Conservation (phyloP, 1,284 basidiomycete genomes). For the Ceratobasidium papillatum region DNA sequence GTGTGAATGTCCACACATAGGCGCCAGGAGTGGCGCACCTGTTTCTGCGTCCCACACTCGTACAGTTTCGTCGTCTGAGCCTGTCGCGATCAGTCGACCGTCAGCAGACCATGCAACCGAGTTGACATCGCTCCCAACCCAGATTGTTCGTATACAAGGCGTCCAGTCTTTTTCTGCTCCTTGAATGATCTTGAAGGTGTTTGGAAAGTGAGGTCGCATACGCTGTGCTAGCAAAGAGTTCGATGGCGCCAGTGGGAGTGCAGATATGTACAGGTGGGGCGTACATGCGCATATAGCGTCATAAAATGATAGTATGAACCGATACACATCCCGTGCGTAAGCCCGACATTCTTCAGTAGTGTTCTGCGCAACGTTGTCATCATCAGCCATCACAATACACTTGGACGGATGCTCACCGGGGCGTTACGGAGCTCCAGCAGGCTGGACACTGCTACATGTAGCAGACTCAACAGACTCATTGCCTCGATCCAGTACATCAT, state of each 20-base stretch:
- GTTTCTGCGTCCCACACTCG: constrained; percentile 31
- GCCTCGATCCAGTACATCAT: constrained; percentile 37
- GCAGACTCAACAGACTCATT: constrained; percentile 17
- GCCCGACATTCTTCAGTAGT: background rate
- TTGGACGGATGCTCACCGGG: background rate
- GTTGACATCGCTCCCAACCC: background rate
- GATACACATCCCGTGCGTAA: constrained; percentile 18
- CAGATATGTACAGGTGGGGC: constrained; percentile 34
- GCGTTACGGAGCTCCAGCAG: background rate
- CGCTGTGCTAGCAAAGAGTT: background rate
- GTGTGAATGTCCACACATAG: background rate
- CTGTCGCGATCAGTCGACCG: too few species aligned
- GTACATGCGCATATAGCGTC: constrained; percentile 26
- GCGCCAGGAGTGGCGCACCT: background rate
- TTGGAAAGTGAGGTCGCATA: background rate
- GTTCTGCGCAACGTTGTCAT: background rate
- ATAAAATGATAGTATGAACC: constrained; percentile 11
- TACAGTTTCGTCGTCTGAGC: too few species aligned
- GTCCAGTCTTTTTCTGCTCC: constrained; percentile 1
- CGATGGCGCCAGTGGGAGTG: constrained; percentile 25
- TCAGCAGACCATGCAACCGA: too few species aligned
- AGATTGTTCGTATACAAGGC: background rate
- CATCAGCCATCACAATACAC: too few species aligned
- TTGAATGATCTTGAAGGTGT: background rate
- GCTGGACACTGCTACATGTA: background rate